Evolutionary conservation across 768 basidiomycete species (phyloP).

Genomic region (Tulasnella calospora): DNA sequence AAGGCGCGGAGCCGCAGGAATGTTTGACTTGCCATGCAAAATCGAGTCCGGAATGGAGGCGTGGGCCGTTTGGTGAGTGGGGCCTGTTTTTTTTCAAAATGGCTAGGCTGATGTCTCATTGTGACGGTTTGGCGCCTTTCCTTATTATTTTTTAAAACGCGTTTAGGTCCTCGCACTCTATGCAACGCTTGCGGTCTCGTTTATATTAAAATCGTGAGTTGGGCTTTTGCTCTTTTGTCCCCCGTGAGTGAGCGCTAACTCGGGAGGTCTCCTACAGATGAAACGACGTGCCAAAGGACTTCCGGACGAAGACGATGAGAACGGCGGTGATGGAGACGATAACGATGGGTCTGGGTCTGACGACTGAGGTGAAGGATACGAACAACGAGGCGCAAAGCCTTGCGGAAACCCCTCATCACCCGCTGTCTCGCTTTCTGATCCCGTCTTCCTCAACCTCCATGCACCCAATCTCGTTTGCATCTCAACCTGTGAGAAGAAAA

Average conservation of each 20-base stretch:
- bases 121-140: neutral
- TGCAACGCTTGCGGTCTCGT: conserved; percentile 85
- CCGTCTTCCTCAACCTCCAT: too few species aligned
- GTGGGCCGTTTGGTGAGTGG: conserved; percentile 18
- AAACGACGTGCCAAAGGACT: conserved; percentile 24
- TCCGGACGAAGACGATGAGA: conserved; percentile 23
- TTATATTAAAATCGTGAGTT: conserved; percentile 77
- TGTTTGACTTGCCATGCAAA: conserved; percentile 21
- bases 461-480: too few species aligned
- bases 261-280: neutral
- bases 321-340: conserved; percentile 8
- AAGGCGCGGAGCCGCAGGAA: conserved; percentile 17
- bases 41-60: conserved; percentile 25
- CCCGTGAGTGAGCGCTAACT: too few species aligned
- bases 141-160: neutral
- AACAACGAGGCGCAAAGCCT: neutral
- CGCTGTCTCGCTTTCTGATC: too few species aligned
- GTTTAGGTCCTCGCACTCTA: conserved; percentile 63
- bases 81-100: neutral
- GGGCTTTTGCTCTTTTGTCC: too few species aligned
- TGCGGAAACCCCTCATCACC: neutral
- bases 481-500: too few species aligned
- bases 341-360: conserved; percentile 10
- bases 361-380: neutral
- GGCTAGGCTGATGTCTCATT: neutral